These are phyloP conservation scores for Acmispon strigosus DNA, from an alignment of 306 rosid genomes.

Conservation along the genomic window DNA sequence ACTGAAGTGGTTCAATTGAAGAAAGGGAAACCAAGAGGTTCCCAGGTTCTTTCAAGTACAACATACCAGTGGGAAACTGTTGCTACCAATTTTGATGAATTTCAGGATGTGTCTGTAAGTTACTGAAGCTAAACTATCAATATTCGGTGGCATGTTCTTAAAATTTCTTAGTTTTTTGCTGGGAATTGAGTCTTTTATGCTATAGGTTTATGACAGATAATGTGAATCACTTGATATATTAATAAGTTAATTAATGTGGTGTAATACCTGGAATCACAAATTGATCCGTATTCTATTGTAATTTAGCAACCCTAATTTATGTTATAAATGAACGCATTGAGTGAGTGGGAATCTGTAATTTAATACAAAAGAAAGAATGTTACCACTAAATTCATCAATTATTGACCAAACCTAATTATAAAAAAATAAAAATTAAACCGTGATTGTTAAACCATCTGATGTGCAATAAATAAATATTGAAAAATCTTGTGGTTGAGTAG, in stretches of 20 bases:
- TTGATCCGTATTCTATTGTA: not conserved
- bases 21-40: conserved; percentile 74
- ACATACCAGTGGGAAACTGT: conserved; percentile 83
- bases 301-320: not conserved
- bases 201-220: not conserved
- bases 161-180: not conserved
- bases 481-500: not conserved
- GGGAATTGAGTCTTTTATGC: not conserved
- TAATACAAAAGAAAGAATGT: not conserved
- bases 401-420: not conserved
- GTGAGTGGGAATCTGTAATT: conserved; percentile 1
- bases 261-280: not conserved
- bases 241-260: not conserved
- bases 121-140: conserved; percentile 17
- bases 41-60: conserved; percentile 56
- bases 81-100: conserved; percentile 93
- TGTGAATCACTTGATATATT: not conserved
- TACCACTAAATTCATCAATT: not conserved
- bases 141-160: not conserved
- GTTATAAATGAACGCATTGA: not conserved
- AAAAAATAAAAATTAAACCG: not conserved
- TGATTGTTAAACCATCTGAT: not conserved
- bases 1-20: conserved; percentile 64
- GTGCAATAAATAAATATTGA: not conserved
- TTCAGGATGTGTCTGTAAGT: conserved; percentile 85